Percentiles rank a stretch among this genome's conserved stretches.
Evolutionary conservation across 345 rosid species (phyloP).

Genomic region (Eutrema heterophyllum): DNA sequence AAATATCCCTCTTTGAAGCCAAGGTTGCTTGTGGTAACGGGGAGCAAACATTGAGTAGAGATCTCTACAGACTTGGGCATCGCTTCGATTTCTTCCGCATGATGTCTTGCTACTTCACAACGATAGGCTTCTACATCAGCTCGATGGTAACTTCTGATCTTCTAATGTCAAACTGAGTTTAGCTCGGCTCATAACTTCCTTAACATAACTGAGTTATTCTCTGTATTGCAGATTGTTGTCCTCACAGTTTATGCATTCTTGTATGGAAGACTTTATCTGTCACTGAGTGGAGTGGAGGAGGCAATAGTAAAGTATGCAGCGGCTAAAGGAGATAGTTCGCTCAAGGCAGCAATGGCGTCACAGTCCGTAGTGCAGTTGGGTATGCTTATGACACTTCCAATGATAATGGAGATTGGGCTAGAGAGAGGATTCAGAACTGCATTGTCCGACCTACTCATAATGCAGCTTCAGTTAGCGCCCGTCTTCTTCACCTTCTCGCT

Average conservation of each 20-base stretch:
- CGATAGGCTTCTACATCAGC: slow-evolving; percentile 83
- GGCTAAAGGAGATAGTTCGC: slow-evolving; percentile 61
- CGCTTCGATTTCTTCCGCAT: slow-evolving; percentile 97
- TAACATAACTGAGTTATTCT: not conserved
- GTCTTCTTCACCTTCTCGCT: slow-evolving; percentile 96
- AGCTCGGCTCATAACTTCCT: not conserved
- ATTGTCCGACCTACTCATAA: slow-evolving; percentile 68
- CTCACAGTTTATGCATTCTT: slow-evolving; percentile 67
- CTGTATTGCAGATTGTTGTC: slow-evolving; percentile 59
- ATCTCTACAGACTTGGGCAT: slow-evolving; percentile 89
- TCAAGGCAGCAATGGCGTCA: slow-evolving; percentile 89
- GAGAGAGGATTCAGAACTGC: slow-evolving; percentile 97
- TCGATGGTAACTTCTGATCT: slow-evolving; percentile 60
- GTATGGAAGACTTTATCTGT: slow-evolving; percentile 83
- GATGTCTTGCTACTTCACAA: slow-evolving; percentile 87
- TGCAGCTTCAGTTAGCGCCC: slow-evolving; percentile 95
- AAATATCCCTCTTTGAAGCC: slow-evolving; percentile 95
- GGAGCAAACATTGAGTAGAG: slow-evolving; percentile 91
- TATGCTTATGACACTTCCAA: slow-evolving; percentile 73
- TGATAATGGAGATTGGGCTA: slow-evolving; percentile 98
- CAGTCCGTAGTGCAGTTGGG: slow-evolving; percentile 92
- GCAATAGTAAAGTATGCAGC: slow-evolving; percentile 65
- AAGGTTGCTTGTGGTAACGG: slow-evolving; percentile 99
- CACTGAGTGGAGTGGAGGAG: slow-evolving; percentile 85
- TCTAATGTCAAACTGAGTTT: not conserved